Base-by-base conservation (phyloP, 129 eudicot genomes). In the Logfia minima region DNA sequence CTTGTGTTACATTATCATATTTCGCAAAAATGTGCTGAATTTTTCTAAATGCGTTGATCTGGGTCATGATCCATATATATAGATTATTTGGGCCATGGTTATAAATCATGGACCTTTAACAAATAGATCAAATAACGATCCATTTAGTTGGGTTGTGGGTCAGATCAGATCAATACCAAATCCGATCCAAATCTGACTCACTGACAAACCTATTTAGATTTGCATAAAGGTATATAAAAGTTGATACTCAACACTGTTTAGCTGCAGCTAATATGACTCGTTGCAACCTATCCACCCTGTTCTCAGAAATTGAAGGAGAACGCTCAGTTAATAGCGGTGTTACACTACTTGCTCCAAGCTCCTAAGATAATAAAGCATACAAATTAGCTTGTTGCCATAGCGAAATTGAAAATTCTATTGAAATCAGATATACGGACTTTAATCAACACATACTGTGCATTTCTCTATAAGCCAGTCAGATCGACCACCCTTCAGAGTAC, bases 381-480 rank as follows among this genome's bases (percentile, higher is more conserved):
- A 78, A 71, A 19, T 71, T 68, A 75, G 34, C 55, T 7, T 70
- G 68, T 14, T 70, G 48, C 11, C 26, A 58, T 29, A 60, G n/a
- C 32, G 3, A 45, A 74, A 39, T 22, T 26, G 45, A 75, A 76
- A 80, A 31, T 37, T 34, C 67, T 28, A 39, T 28, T 28, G 37
- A 68, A 32, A 77, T 11, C 55, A 45, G 32, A 29, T 14, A 2
- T 41, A 67, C 43, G 58, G 56, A 63, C 56, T 58, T 14, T 19
- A 70, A 66, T 45, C 1, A 28, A 58, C 45, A 76, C 90, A 63
- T 87, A 93, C 96, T 13, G 96, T 94, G 89, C 98, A 94, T 85
- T 94, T 94, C 88, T 94, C 97, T 63, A 91, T 84, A 70, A 94
- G 97, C 98, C 98, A 94, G 59, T 94, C 98, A 59, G 93, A 90